Evolutionary conservation across 352 stramenopile genomes (phyloP), one percentile per base, ranked within the genome.

Genomic region (Pseudoperonospora humuli): DNA sequence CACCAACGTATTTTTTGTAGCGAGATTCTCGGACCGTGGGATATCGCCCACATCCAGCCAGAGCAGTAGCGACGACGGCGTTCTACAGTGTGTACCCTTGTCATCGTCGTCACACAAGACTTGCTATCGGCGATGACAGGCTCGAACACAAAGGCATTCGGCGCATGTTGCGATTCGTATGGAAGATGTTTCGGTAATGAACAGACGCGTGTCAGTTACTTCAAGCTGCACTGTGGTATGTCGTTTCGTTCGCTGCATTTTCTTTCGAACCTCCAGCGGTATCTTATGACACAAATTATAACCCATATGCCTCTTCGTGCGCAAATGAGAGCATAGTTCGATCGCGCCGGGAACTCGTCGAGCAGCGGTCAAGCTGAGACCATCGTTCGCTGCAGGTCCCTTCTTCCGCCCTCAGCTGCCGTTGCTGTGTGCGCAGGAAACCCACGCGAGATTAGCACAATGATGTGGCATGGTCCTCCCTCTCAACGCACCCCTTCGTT

Each of bases 11-110:
- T 32, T 54, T 26, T 24, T 39, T 38, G 20, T 40, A 92, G 80
- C 45, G 70, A 92, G 51, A 95, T 95, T 60, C 64, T 92, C 24
- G 87, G 87, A 0, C 87, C 87, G 2, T 96, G 87, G 87, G 87
- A 96, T 47, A 95, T 96, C 44, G 82, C 83, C 15, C 78, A 93
- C 36, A 75, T 86, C 55, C 66, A 86, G 43, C 70, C 70, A 17
- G 65, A 85, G 51, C 67, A 80, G 43, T 80, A 52, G 57, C 29
- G 7, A 11, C 3, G n/a, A n/a, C n/a, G n/a, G n/a, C n/a, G n/a
- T n/a, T n/a, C 18, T 32, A 10, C 24, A 27, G 7, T 5, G n/a
- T 23, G 15, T 45, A 36, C 17, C 32, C 9, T n/a, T 20, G 11
- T 18, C 23, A 25, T 32, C 19, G 6, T 2, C 21, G 40, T 9